These are phyloP conservation scores for Perkinsus chesapeaki DNA, from an alignment of 169 alveolate genomes.

Conservation along the genomic window DNA sequence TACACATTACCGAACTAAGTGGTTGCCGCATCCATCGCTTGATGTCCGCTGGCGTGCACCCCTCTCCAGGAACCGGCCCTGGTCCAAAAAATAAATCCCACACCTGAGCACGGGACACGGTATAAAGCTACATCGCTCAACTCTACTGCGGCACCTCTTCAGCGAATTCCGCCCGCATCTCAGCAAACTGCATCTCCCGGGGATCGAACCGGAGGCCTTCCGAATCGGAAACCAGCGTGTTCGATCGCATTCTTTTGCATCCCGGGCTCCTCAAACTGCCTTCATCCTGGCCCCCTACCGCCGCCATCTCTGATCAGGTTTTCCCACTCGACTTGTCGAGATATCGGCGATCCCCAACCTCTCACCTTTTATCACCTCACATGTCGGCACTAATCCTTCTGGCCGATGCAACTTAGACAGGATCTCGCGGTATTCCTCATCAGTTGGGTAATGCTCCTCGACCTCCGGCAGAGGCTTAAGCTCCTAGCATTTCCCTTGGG, in stretches of 20 bases:
- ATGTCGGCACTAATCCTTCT: neutral
- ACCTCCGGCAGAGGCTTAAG: neutral
- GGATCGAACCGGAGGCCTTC: constrained; percentile 2
- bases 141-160: neutral
- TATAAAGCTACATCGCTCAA: too few species aligned
- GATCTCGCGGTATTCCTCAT: neutral
- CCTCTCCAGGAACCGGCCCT: neutral
- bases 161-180: neutral
- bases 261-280: neutral
- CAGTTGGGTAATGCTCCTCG: neutral
- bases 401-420: neutral
- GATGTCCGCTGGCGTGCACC: neutral
- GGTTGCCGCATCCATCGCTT: neutral
- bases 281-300: neutral
- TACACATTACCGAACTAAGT: neutral
- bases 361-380: neutral
- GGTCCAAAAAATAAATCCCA: neutral
- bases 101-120: neutral
- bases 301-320: neutral
- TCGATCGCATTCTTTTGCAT: neutral
- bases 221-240: neutral
- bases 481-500: neutral
- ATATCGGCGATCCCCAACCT: too few species aligned
- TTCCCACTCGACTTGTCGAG: neutral
- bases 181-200: neutral